Base-by-base conservation (phyloP, 2,329 filamentous ascomycete species). In the Aspergillus sp. region DNA sequence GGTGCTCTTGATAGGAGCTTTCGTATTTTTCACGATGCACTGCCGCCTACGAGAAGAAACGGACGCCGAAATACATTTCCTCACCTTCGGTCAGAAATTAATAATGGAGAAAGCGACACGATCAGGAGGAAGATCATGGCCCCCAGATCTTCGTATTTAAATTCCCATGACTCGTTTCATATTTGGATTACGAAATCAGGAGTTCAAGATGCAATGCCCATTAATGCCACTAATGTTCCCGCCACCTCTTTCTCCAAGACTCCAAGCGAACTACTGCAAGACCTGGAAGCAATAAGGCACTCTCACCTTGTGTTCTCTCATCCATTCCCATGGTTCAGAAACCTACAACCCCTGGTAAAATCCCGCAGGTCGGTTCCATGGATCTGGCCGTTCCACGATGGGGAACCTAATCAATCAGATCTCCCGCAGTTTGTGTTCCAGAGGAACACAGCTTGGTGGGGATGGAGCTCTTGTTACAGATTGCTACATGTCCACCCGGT, bases 321-420 rank as follows among this genome's bases (percentile, higher is more conserved):
- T n/a, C 35, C 35, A 37, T 37, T n/a, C 35, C 35, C 35, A 62
- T 60, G 44, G 53, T 47, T 59, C 55, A 48, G 51, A 59, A 37
- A n/a, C 51, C 54, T 24, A 37, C 48, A 37, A 50, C 57, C 64
- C 23, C 51, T 63, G 61, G 64, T 52, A 62, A 58, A 57, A 61
- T 62, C 64, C 63, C 64, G 61, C 44, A 41, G 37, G 24, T 27
- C 21, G 44, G 50, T 63, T 60, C 64, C 64, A 62, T 61, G 64
- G 64, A 58, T 63, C 56, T 47, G 37, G 23, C 24, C 54, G 63
- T 65, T 59, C 64, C 60, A 59, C 61, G 56, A 55, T 49, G 37
- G 35, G 53, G 49, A 62, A 59, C 61, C 58, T 58, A 61, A 61
- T 62, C 46, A 45, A 45, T 44, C 46, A 50, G 53, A 56, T 62